A percentile compares a stretch with the other conserved stretches of the same genome.
phyloP scores from a whole-genome alignment of 495 filamentous ascomycete genomes.

The Hamigera avellanea region DNA sequence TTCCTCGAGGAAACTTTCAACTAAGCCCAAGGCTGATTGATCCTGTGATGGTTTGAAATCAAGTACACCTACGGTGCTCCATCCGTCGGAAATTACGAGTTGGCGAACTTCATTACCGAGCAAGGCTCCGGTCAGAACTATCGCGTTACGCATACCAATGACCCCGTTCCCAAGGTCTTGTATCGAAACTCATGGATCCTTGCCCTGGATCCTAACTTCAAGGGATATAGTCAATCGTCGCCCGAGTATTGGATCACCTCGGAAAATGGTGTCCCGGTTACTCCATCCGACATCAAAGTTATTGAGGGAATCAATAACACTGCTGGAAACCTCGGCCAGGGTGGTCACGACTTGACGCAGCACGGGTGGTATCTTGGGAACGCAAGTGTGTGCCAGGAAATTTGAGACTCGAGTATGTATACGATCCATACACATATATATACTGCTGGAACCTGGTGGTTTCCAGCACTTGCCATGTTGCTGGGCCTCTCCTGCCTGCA shows the following conservation, averaged over 20 bases:
- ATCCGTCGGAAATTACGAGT: conserved; percentile 46
- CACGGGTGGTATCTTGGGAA: conserved; percentile 16
- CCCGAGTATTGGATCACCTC: conserved; percentile 57
- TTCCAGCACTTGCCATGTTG: too few relatives aligned
- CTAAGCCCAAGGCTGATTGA: too few relatives aligned
- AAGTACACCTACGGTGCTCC: conserved; percentile 62
- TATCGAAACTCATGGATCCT: conserved; percentile 21
- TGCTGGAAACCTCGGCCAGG: conserved; percentile 27
- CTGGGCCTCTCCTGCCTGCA: too few relatives aligned
- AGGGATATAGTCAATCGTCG: conserved; percentile 44
- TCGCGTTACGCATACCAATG: conserved; percentile 56
- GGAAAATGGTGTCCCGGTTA: conserved; percentile 24
- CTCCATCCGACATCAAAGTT: conserved; percentile 28
- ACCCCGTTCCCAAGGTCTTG: conserved; percentile 55
- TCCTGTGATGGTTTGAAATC: too few relatives aligned
- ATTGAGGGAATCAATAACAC: conserved; percentile 23
- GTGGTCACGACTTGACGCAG: conserved; percentile 2
- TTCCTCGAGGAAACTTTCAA: too few relatives aligned
- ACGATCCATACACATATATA: too few relatives aligned
- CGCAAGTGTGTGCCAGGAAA: conserved; percentile 11
- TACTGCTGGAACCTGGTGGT: too few relatives aligned
- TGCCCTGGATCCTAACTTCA: conserved; percentile 25
- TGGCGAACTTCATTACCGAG: conserved; percentile 44
- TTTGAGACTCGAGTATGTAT: too few relatives aligned
- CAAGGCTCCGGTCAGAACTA: conserved; percentile 36